phyloP scores from a whole-genome alignment of 2,329 filamentous ascomycete species.

The Alternaria brassicicola region DNA sequence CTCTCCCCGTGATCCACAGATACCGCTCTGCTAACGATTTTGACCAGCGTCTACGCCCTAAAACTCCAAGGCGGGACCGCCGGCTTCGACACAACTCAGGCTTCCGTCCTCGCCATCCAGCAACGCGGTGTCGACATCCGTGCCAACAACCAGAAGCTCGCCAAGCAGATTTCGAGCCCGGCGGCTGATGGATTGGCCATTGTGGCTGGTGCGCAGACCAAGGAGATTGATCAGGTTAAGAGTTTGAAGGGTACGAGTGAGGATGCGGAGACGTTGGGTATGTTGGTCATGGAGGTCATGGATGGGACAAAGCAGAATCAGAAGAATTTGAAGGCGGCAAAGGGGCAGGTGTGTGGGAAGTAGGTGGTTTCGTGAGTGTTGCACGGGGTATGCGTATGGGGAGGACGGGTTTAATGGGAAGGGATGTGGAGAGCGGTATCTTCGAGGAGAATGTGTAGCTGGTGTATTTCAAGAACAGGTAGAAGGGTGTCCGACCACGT shows the following conservation, averaged over 20 bases:
- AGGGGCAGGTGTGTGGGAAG: not conserved
- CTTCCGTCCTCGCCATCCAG: constrained; percentile 17
- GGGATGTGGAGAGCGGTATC: not conserved
- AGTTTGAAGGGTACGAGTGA: constrained; percentile 8
- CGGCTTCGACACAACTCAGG: not conserved
- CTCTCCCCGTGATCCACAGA: too few species aligned
- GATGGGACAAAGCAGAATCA: constrained; percentile 26
- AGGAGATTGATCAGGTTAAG: constrained; percentile 22
- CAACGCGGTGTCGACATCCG: constrained; percentile 27
- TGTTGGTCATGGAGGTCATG: constrained; percentile 21
- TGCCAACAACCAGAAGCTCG: constrained; percentile 27
- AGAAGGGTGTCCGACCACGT: too few species aligned
- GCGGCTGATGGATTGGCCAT: constrained; percentile 19
- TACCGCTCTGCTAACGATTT: not conserved
- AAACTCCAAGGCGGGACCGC: constrained; percentile 9
- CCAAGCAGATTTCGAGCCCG: constrained; percentile 22
- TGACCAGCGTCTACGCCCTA: constrained; percentile 12
- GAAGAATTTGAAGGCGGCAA: constrained; percentile 20
- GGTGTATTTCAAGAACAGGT: not conserved
- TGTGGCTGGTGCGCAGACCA: constrained; percentile 22
- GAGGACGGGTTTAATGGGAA: not conserved
- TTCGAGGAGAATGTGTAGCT: not conserved
- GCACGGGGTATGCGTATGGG: not conserved
- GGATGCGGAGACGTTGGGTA: constrained; percentile 16
- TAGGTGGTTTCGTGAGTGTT: not conserved